Evolutionary conservation across 2,329 filamentous ascomycete species (phyloP).

Genomic region (Fusarium aywerte): DNA sequence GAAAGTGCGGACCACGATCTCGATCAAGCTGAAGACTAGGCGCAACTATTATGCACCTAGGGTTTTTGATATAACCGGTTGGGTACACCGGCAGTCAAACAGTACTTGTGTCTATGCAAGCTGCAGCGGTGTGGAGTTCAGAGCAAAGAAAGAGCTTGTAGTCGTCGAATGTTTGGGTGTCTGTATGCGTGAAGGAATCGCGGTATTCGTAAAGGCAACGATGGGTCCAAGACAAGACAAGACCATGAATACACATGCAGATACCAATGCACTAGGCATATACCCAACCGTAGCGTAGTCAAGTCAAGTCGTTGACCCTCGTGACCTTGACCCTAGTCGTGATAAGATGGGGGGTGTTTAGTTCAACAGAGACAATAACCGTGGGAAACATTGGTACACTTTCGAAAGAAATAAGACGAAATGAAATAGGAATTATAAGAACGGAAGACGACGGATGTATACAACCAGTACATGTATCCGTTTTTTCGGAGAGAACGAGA

Average conservation of each 20-base stretch:
- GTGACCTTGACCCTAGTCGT: slow-evolving; percentile 1
- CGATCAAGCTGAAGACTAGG: slow-evolving; percentile 12
- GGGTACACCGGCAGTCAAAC: slow-evolving; percentile 20
- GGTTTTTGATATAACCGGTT: slow-evolving; percentile 18
- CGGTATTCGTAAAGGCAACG: slow-evolving; percentile 1
- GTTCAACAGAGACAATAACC: neutral
- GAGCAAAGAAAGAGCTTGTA: neutral
- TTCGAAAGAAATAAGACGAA: neutral
- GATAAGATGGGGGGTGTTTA: neutral
- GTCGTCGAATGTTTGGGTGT: slow-evolving; percentile 2
- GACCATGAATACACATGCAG: neutral
- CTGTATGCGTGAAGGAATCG: slow-evolving; percentile 1
- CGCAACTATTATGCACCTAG: slow-evolving; percentile 13
- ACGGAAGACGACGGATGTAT: slow-evolving; percentile 10
- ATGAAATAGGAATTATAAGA: slow-evolving; percentile 20
- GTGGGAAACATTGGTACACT: slow-evolving; percentile 1
- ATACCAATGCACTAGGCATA: slow-evolving; percentile 1
- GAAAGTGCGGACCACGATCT: slow-evolving; percentile 24
- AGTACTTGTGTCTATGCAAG: slow-evolving; percentile 13
- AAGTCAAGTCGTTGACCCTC: slow-evolving; percentile 1
- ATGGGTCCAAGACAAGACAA: slow-evolving; percentile 8
- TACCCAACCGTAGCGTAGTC: neutral
- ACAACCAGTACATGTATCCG: neutral
- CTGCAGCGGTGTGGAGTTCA: slow-evolving; percentile 28
- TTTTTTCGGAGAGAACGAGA: slow-evolving; percentile 9